phyloP scores from a whole-genome alignment of 345 rosid genomes.

The Pugionium cornutum region DNA sequence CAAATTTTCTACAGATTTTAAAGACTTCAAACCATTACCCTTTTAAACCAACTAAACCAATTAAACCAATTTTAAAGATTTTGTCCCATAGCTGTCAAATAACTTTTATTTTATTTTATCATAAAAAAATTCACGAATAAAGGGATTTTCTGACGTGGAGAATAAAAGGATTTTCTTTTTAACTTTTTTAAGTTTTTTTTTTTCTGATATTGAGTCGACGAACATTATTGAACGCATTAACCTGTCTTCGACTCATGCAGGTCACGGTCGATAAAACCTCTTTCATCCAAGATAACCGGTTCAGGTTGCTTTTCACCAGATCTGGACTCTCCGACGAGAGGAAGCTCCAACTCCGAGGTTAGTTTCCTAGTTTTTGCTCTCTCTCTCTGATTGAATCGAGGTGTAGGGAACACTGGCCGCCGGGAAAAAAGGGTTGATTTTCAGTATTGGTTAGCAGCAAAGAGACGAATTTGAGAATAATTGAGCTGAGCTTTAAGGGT shows the following conservation, averaged over 20 bases:
- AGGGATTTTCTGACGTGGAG: no score
- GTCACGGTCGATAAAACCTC: conserved; percentile 28
- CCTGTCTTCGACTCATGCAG: conserved; percentile 26
- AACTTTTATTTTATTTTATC: no score
- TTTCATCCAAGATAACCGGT: conserved; percentile 15
- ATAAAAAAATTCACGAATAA: no score
- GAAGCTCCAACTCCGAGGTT: conserved; percentile 21
- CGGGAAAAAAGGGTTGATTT: not conserved
- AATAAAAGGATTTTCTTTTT: no score
- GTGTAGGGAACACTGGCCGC: conserved; percentile 3
- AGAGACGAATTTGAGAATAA: not conserved
- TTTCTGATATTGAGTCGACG: not conserved
- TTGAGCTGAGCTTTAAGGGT: not conserved
- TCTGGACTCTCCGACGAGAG: conserved; percentile 21
- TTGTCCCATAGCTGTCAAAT: no score
- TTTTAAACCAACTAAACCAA: no score
- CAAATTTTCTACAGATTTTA: no score
- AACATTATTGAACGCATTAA: conserved; percentile 17
- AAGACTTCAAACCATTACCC: no score
- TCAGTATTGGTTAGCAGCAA: not conserved
- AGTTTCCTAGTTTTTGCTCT: not conserved
- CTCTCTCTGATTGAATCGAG: not conserved
- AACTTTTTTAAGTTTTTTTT: no score
- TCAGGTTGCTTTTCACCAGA: conserved; percentile 7
- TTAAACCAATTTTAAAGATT: no score